Evolutionary conservation across 192 early-diverging fungal genomes (phyloP).

Genomic region (Phlyctochytrium bullatum): DNA sequence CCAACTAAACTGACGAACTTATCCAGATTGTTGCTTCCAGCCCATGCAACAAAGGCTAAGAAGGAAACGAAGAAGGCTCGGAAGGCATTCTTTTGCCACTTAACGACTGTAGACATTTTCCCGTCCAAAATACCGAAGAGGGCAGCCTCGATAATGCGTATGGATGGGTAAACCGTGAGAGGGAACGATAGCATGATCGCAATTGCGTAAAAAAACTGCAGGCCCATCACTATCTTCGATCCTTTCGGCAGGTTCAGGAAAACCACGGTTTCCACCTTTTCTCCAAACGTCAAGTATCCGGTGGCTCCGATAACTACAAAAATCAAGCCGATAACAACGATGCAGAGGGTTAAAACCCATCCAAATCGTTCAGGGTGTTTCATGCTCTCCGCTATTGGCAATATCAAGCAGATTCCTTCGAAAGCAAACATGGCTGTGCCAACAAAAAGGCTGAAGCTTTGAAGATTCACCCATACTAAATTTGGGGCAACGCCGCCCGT

Average conservation of each 20-base stretch:
- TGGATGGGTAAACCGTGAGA: conserved; percentile 87
- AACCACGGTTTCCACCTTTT: conserved; percentile 80
- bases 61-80: conserved; percentile 62
- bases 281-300: conserved; percentile 84
- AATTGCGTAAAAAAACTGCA: conserved; percentile 85
- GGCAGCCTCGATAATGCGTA: conserved; percentile 87
- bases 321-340: conserved; percentile 74
- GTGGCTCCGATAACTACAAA: conserved; percentile 79
- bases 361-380: conserved; percentile 87
- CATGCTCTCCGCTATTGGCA: conserved; percentile 86
- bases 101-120: conserved; percentile 72
- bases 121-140: conserved; percentile 74
- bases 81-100: conserved; percentile 85
- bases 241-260: conserved; percentile 81
- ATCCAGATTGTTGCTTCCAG: conserved; percentile 73
- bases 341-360: conserved; percentile 72
- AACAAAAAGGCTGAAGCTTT: conserved; percentile 83
- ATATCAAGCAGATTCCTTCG: conserved; percentile 85
- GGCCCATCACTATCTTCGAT: conserved; percentile 57
- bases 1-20: conserved; percentile 84
- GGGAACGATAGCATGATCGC: conserved; percentile 95
- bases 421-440: conserved; percentile 93
- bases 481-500: conserved; percentile 63
- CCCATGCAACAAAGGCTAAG: conserved; percentile 72
- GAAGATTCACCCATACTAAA: conserved; percentile 72